phyloP scores from a whole-genome alignment of 148 eudicot species.

The Dysphania ambrosioides region DNA sequence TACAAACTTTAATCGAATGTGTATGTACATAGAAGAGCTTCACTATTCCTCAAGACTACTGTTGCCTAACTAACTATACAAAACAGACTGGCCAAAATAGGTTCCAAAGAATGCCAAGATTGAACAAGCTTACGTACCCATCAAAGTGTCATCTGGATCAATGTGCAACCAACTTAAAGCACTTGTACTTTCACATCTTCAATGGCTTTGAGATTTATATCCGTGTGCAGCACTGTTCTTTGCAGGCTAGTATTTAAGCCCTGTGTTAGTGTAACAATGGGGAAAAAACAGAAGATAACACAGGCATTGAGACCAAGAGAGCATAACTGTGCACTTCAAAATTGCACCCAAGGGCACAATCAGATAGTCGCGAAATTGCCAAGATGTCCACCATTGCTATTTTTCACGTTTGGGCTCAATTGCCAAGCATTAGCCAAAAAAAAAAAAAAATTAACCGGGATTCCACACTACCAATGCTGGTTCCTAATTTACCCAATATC shows the following conservation, averaged over 20 bases:
- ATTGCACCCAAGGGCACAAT: conserved; percentile 8
- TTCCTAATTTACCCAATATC: conserved; percentile 42
- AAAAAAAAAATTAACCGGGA: background rate
- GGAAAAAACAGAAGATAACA: background rate
- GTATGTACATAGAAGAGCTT: background rate
- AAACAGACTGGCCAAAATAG: background rate
- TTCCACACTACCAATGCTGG: background rate
- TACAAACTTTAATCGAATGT: background rate
- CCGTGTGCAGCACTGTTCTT: background rate
- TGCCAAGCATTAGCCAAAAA: conserved; percentile 4
- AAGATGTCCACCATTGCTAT: background rate
- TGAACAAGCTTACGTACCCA: conserved; percentile 4
- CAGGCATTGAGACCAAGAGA: background rate
- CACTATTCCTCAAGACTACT: background rate
- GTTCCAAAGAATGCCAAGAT: background rate
- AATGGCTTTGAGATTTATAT: background rate
- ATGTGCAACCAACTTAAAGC: background rate
- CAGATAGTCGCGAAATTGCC: background rate
- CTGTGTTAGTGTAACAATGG: background rate
- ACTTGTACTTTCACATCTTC: background rate
- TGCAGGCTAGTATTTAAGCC: background rate
- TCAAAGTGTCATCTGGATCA: conserved; percentile 7
- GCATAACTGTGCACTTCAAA: background rate
- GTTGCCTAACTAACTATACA: conserved; percentile 1
- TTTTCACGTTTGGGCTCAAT: background rate